Evolutionary conservation across 192 early-diverging fungal species (phyloP).

Genomic region (Backusella sp.): DNA sequence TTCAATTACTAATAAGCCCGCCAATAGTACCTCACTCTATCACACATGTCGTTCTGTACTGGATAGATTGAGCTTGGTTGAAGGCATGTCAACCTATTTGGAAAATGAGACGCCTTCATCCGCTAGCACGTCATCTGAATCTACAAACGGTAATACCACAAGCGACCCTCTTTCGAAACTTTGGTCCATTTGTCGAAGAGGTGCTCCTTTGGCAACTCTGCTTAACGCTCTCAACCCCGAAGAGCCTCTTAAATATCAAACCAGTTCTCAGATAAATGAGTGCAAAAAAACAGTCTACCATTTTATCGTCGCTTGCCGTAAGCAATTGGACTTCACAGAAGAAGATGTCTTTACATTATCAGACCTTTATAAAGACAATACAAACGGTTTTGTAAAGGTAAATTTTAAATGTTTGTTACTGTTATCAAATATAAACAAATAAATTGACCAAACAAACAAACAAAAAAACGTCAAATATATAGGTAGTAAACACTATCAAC

Average conservation of each 20-base stretch:
- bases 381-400: slow-evolving; percentile 96
- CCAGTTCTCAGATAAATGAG: slow-evolving; percentile 55
- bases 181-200: slow-evolving; percentile 71
- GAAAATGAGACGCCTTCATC: slow-evolving; percentile 37
- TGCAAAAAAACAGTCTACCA: slow-evolving; percentile 84
- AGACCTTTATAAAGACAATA: slow-evolving; percentile 91
- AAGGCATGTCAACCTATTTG: slow-evolving; percentile 67
- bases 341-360: slow-evolving; percentile 82
- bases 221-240: slow-evolving; percentile 68
- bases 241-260: slow-evolving; percentile 56
- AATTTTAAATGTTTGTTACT: not conserved
- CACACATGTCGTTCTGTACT: slow-evolving; percentile 67
- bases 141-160: slow-evolving; percentile 18
- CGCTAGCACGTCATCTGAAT: slow-evolving; percentile 7
- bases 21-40: slow-evolving; percentile 60
- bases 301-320: slow-evolving; percentile 87
- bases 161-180: slow-evolving; percentile 71
- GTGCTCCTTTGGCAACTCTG: slow-evolving; percentile 66
- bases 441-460: not conserved
- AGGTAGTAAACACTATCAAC: slow-evolving; percentile 84
- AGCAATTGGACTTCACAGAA: slow-evolving; percentile 68
- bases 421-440: not conserved
- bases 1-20: slow-evolving; percentile 37
- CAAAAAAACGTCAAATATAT: not conserved
- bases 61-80: slow-evolving; percentile 70